Evolutionary conservation across 768 basidiomycete genomes (phyloP).

Genomic region (Pleurotus eryngii): DNA sequence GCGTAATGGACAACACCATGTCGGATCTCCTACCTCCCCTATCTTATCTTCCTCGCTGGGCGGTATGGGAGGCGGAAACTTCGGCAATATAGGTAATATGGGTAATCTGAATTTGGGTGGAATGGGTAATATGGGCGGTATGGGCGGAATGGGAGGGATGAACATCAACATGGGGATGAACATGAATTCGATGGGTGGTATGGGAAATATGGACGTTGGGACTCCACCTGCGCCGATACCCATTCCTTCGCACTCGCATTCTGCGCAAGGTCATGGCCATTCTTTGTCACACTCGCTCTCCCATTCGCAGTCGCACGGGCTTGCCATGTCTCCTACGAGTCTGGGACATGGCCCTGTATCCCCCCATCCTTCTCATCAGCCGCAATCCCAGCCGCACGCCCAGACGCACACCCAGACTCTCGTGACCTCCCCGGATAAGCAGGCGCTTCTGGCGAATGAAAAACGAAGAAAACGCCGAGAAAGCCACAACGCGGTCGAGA

Average conservation of each 20-base stretch:
- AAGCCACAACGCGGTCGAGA: constrained; percentile 90
- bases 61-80: background rate
- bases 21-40: background rate
- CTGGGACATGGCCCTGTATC: background rate
- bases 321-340: background rate
- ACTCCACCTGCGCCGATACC: constrained; percentile 4
- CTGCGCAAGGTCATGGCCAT: constrained; percentile 5
- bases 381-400: constrained; percentile 3
- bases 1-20: background rate
- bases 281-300: background rate
- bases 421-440: constrained; percentile 34
- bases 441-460: constrained; percentile 68
- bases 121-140: background rate
- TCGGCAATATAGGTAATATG: background rate
- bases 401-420: background rate
- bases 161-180: background rate
- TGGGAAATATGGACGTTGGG: too few relatives aligned
- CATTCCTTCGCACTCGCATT: constrained; percentile 6
- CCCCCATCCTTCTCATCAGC: background rate
- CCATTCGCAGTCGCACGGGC: background rate
- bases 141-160: background rate
- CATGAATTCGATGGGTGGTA: background rate
- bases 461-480: constrained; percentile 80
- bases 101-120: background rate
- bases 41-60: background rate